Conservation (phyloP, 352 stramenopile genomes). For the Phytophthora syringae region DNA sequence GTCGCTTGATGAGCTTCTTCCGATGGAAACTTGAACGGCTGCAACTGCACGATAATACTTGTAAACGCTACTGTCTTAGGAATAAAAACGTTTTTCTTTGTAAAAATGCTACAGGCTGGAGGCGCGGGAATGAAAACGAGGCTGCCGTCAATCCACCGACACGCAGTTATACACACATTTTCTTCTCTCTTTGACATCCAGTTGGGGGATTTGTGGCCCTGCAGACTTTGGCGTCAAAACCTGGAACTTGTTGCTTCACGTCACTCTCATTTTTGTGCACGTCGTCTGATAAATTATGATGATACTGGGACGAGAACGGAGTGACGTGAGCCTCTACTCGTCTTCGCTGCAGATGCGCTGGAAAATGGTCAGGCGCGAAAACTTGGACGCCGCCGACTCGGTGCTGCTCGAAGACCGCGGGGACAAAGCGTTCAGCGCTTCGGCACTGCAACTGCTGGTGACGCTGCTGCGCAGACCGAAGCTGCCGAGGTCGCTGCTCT, state of each 20-base stretch:
- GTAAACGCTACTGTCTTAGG: no score
- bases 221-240: conserved; percentile 14
- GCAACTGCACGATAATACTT: no score
- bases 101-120: conserved; percentile 49
- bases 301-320: conserved; percentile 24
- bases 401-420: conserved; percentile 41
- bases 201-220: conserved; percentile 10
- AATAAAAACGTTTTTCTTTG: conserved; percentile 41
- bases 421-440: conserved; percentile 45
- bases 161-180: conserved; percentile 52
- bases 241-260: conserved; percentile 27
- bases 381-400: conserved; percentile 49
- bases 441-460: conserved; percentile 37
- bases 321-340: conserved; percentile 37
- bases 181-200: conserved; percentile 43
- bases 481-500: conserved; percentile 41
- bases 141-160: conserved; percentile 42
- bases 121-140: conserved; percentile 29
- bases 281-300: conserved; percentile 62
- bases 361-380: conserved; percentile 83
- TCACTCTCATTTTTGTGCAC: conserved; percentile 35
- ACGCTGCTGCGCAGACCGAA: conserved; percentile 33
- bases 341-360: conserved; percentile 84
- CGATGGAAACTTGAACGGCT: conserved; percentile 11
- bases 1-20: neutral